Conservation (phyloP, 176 grass and related monocot species). For the Musa beccarii region DNA sequence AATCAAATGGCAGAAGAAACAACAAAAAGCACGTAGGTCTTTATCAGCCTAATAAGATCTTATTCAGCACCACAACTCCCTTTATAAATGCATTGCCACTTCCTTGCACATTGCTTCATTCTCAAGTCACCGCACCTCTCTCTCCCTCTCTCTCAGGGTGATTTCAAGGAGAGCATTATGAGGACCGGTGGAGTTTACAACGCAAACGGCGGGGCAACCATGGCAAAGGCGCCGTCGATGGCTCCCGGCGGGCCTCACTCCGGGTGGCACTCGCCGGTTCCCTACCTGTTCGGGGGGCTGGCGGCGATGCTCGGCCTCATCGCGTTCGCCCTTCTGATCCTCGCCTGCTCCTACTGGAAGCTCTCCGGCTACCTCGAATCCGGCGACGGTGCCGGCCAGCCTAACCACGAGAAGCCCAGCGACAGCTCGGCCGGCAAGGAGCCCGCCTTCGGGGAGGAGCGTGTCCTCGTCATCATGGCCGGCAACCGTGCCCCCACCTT, state of each 20-base stretch:
- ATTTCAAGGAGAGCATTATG: background rate
- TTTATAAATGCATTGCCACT: too few species aligned
- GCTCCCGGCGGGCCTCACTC: background rate
- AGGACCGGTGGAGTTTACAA: background rate
- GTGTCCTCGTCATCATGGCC: slow-evolving; percentile 61
- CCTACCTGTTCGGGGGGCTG: slow-evolving; percentile 35
- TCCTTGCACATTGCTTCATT: too few species aligned
- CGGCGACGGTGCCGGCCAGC: background rate
- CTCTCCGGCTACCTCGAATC: slow-evolving; percentile 24
- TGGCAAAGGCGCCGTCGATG: background rate
- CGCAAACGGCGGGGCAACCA: background rate
- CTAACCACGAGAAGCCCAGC: background rate
- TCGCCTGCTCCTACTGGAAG: slow-evolving; percentile 32
- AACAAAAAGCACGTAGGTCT: too few species aligned
- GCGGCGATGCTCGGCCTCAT: slow-evolving; percentile 35
- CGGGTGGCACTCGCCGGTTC: slow-evolving; percentile 29
- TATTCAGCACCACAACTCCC: too few species aligned
- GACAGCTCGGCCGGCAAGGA: background rate
- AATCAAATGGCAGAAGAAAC: too few species aligned
- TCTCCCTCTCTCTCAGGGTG: background rate
- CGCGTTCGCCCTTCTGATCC: slow-evolving; percentile 21
- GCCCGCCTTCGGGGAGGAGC: background rate
- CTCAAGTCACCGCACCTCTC: background rate
- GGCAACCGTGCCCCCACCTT: slow-evolving; percentile 48
- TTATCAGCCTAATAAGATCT: too few species aligned